Conservation (phyloP, 148 eudicot species). For the Camellia japonica region DNA sequence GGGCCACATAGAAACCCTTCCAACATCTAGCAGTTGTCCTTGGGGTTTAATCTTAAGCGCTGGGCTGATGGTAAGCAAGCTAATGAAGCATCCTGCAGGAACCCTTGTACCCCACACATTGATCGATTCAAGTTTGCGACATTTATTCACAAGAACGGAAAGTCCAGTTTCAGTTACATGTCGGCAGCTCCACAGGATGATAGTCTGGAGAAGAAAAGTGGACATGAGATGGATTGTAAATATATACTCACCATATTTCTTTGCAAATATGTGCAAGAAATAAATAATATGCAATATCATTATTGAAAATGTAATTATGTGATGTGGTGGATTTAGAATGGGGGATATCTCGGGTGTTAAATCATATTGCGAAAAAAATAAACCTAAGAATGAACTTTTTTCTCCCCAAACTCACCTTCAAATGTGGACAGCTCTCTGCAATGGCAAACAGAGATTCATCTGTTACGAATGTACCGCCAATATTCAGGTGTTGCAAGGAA, state of each 20-base stretch:
- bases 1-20: constrained; percentile 26
- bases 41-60: no score
- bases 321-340: no score
- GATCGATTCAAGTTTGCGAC: constrained; percentile 65
- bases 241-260: background rate
- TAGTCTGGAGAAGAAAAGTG: constrained; percentile 42
- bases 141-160: constrained; percentile 61
- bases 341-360: no score
- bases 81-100: constrained; percentile 62
- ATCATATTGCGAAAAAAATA: no score
- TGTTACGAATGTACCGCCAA: constrained; percentile 82
- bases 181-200: constrained; percentile 83
- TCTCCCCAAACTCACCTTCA: constrained; percentile 48
- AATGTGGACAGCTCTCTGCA: constrained; percentile 61
- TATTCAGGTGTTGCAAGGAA: constrained; percentile 73
- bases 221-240: background rate
- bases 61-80: constrained; percentile 67
- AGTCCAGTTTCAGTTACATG: constrained; percentile 84
- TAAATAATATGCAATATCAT: background rate
- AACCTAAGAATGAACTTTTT: background rate
- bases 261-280: background rate
- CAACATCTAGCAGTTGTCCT: no score
- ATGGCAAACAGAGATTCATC: constrained; percentile 77
- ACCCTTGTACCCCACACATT: constrained; percentile 82
- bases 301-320: no score